Evolutionary conservation across 2,329 filamentous ascomycete genomes (phyloP).

Genomic region (Colletotrichum lupini): DNA sequence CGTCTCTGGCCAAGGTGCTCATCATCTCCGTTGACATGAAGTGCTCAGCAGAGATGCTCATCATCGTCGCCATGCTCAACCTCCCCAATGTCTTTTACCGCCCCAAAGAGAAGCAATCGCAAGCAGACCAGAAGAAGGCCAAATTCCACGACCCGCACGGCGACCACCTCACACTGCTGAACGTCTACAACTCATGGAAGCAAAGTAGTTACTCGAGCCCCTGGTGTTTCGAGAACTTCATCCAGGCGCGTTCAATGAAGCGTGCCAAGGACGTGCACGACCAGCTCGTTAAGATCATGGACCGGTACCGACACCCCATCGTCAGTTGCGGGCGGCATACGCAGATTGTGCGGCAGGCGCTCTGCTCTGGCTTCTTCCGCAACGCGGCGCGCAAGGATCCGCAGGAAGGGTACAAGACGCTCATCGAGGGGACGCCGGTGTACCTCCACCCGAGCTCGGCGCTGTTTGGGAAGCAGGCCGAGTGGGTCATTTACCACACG

Average conservation of each 20-base stretch:
- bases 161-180: slow-evolving; percentile 93
- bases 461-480: slow-evolving; percentile 93
- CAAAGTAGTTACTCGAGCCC: slow-evolving; percentile 81
- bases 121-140: slow-evolving; percentile 96
- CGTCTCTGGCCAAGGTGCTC: slow-evolving; percentile 87
- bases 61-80: slow-evolving; percentile 94
- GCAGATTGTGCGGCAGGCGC: slow-evolving; percentile 84
- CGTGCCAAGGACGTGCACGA: slow-evolving; percentile 92
- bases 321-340: slow-evolving; percentile 90
- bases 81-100: slow-evolving; percentile 91
- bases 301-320: slow-evolving; percentile 85
- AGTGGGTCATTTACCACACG: slow-evolving; percentile 95
- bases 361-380: slow-evolving; percentile 95
- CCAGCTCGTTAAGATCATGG: slow-evolving; percentile 93
- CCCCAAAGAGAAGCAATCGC: slow-evolving; percentile 95
- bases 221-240: slow-evolving; percentile 99
- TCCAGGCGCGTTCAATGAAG: slow-evolving; percentile 89
- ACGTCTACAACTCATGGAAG: slow-evolving; percentile 99
- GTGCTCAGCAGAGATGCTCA: slow-evolving; percentile 94
- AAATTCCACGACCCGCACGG: slow-evolving; percentile 97
- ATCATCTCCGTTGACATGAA: slow-evolving; percentile 88
- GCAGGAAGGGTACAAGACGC: slow-evolving; percentile 96
- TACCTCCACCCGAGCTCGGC: slow-evolving; percentile 94
- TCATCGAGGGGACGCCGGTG: slow-evolving; percentile 94
- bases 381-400: slow-evolving; percentile 96